These are phyloP conservation scores for Pseudisothecium myosuroides DNA, from an alignment of 225 moss, liverwort and hornwort genomes.

Conservation along the genomic window DNA sequence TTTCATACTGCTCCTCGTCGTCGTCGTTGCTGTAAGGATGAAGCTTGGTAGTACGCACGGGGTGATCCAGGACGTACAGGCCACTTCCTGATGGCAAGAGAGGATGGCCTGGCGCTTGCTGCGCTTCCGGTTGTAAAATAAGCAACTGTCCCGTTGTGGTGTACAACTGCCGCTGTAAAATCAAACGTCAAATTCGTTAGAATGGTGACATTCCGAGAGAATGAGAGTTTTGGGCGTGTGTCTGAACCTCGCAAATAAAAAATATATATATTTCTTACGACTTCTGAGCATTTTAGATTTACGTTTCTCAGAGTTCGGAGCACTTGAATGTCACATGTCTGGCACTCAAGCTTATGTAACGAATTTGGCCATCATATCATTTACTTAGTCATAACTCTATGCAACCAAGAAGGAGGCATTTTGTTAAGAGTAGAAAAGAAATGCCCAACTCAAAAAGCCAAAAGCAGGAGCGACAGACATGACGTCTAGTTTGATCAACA, in stretches of 20 bases:
- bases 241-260: neutral
- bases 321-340: neutral
- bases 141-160: conserved; percentile 23
- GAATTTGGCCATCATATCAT: neutral
- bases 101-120: conserved; percentile 61
- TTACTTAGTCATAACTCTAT: neutral
- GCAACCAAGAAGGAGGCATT: neutral
- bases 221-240: neutral
- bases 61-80: conserved; percentile 43
- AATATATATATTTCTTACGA: neutral
- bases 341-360: neutral
- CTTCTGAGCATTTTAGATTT: neutral
- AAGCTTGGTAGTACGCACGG: neutral
- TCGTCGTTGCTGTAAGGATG: neutral
- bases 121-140: conserved; percentile 74
- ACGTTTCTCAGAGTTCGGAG: neutral
- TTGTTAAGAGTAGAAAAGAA: neutral
- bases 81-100: conserved; percentile 79
- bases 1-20: neutral
- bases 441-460: neutral
- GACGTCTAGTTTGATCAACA: neutral
- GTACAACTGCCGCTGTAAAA: conserved; percentile 27
- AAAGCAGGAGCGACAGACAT: neutral
- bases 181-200: neutral
- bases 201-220: neutral